phyloP scores from a whole-genome alignment of 257 asterid genomes.

The Gentiana macrophylla region DNA sequence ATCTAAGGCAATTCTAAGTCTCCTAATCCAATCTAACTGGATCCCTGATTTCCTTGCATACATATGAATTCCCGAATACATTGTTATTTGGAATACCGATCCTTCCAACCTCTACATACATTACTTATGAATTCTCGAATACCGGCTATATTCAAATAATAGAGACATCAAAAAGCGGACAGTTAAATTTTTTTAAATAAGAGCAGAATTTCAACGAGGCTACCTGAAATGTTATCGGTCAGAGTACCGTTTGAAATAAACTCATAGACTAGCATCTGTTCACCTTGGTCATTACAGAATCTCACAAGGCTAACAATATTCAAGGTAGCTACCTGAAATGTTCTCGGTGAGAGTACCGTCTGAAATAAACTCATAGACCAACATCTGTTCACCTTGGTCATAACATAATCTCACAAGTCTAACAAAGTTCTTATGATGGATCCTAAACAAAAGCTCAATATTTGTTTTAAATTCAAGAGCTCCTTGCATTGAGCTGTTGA shows the following conservation, averaged over 20 bases:
- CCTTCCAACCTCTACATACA: no score
- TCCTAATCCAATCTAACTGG: slow-evolving; percentile 55
- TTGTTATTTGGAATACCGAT: no score
- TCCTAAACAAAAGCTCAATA: slow-evolving; percentile 82
- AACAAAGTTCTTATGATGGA: slow-evolving; percentile 84
- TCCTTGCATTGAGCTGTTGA: slow-evolving; percentile 84
- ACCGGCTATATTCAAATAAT: no score
- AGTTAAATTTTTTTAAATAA: neutral
- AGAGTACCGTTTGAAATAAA: slow-evolving; percentile 76
- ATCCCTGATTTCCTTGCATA: slow-evolving; percentile 42
- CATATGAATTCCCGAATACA: neutral
- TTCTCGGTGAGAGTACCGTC: slow-evolving; percentile 71
- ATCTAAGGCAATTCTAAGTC: slow-evolving; percentile 62
- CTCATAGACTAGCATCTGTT: slow-evolving; percentile 86
- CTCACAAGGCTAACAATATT: slow-evolving; percentile 47
- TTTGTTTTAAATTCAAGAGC: slow-evolving; percentile 78
- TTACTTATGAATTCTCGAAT: neutral
- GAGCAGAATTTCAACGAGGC: neutral
- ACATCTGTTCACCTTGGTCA: slow-evolving; percentile 91
- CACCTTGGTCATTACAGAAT: slow-evolving; percentile 88
- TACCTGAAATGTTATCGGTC: slow-evolving; percentile 66
- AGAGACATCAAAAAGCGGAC: neutral
- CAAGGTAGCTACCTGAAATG: slow-evolving; percentile 44
- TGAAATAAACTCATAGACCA: slow-evolving; percentile 71
- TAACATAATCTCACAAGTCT: slow-evolving; percentile 89